Evolutionary conservation across 305 asterid genomes (phyloP).

Genomic region (Lippia alba): DNA sequence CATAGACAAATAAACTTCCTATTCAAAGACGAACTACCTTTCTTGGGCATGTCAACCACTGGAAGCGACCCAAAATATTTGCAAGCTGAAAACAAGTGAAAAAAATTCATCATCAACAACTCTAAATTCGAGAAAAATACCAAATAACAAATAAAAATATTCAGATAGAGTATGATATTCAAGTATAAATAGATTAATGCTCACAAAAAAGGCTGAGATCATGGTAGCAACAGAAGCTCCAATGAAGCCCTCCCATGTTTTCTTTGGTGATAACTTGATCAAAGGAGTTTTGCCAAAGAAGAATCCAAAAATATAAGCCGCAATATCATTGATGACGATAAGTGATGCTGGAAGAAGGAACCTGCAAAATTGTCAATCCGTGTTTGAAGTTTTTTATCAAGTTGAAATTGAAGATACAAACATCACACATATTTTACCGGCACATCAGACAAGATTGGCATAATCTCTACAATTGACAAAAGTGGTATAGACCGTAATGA

Average conservation of each 20-base stretch:
- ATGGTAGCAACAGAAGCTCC: conserved; percentile 88
- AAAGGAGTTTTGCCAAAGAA: conserved; percentile 92
- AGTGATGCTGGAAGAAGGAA: conserved; percentile 97
- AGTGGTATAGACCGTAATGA: neutral
- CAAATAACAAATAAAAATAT: conserved; percentile 24
- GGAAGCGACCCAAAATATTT: conserved; percentile 64
- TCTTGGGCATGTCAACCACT: conserved; percentile 86
- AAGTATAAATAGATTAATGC: conserved; percentile 35
- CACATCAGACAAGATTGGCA: neutral
- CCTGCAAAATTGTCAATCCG: conserved; percentile 60
- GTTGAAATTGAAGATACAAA: conserved; percentile 40
- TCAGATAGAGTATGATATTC: conserved; percentile 30
- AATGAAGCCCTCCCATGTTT: conserved; percentile 96
- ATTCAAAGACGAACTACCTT: conserved; percentile 54
- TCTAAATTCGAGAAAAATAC: neutral
- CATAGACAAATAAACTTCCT: conserved; percentile 43
- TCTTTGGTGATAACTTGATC: conserved; percentile 86
- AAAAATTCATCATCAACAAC: conserved; percentile 21
- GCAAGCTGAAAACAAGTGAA: conserved; percentile 70
- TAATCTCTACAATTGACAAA: neutral
- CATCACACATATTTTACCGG: neutral
- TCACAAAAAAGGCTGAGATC: conserved; percentile 79
- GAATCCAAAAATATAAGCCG: conserved; percentile 88
- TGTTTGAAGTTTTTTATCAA: conserved; percentile 35
- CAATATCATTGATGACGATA: conserved; percentile 79